Base-by-base conservation (phyloP, 257 asterid genomes). In the Perilla frutescens region DNA sequence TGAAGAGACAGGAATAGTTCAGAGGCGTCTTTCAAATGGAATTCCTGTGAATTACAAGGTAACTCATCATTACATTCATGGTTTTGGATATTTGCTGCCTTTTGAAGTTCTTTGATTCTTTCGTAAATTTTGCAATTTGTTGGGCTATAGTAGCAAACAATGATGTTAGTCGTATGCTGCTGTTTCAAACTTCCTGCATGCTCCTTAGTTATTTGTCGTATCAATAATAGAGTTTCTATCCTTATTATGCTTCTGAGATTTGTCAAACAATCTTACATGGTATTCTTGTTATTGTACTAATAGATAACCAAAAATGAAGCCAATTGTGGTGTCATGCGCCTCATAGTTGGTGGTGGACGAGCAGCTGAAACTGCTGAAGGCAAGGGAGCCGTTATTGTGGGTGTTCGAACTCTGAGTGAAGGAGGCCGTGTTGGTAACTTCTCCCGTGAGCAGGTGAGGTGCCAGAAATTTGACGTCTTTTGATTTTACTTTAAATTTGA, bases 261-360 rank as follows among this genome's bases (percentile, higher is more conserved):
- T 61, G 62, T 55, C 54, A 20, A 69, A 70, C 61, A 64, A 60
- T 64, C 66, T 73, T 50, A 26, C 67, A 44, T 69, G 14, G 53
- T 63, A 75, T 73, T 54, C 75, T 29, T 73, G 61, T 73, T 55
- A 36, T 50, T 71, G 34, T 79, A 61, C 62, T 65, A 36, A 69
- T 56, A 95, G 99, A 87, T 90, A 79, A 90, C 97, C 45, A 84
- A 83, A 82, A 84, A 69, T 84, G 99, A 95, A 88, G 94, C 97
- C 60, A 93, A 93, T 60, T 82, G 96, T 83, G 98, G 99, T 74
- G 99, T 95, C 81, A 95, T 95, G 99, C 92, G 98, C 86, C 96
- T 95, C 81, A 85, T 95, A 68, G 99, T 92, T 73, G 97, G 98
- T 83, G 99, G 99, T 76, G 99, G 99, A 49, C 87, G 98, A 74